phyloP scores from a whole-genome alignment of 345 rosid genomes.

The Anacardium occidentale region DNA sequence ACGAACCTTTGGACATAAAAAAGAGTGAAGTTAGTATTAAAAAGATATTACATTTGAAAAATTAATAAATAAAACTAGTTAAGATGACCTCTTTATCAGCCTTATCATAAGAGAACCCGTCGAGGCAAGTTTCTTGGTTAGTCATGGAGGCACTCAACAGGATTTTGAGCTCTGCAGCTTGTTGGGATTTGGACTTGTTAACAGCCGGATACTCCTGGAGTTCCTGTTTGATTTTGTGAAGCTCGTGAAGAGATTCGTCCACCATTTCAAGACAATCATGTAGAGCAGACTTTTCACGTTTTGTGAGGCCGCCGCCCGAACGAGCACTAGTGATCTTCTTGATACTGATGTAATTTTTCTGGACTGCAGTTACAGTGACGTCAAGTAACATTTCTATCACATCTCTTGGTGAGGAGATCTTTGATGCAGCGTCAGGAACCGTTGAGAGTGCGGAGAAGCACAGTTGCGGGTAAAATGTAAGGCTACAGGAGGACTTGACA shows the following conservation, averaged over 20 bases:
- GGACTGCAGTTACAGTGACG: slow-evolving; percentile 45
- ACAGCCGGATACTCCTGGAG: slow-evolving; percentile 28
- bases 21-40: not conserved
- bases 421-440: slow-evolving; percentile 19
- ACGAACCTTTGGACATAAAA: slow-evolving; percentile 22
- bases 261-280: slow-evolving; percentile 55
- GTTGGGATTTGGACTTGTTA: slow-evolving; percentile 26
- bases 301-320: slow-evolving; percentile 23
- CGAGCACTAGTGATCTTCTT: slow-evolving; percentile 32
- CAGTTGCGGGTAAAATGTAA: slow-evolving; percentile 53
- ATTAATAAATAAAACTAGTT: not conserved
- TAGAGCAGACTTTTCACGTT: slow-evolving; percentile 50
- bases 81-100: slow-evolving; percentile 28
- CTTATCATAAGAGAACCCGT: slow-evolving; percentile 52
- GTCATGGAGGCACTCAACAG: slow-evolving; percentile 61
- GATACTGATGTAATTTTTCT: slow-evolving; percentile 48
- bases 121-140: slow-evolving; percentile 61
- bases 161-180: slow-evolving; percentile 43
- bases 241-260: slow-evolving; percentile 58
- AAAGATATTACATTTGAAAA: no score
- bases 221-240: slow-evolving; percentile 30
- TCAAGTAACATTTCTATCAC: slow-evolving; percentile 55
- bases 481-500: slow-evolving; percentile 51
- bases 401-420: slow-evolving; percentile 46
- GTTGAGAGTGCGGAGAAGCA: slow-evolving; percentile 54